Base-by-base conservation (phyloP, 83 land plant genomes). In the Thuja plicata region DNA sequence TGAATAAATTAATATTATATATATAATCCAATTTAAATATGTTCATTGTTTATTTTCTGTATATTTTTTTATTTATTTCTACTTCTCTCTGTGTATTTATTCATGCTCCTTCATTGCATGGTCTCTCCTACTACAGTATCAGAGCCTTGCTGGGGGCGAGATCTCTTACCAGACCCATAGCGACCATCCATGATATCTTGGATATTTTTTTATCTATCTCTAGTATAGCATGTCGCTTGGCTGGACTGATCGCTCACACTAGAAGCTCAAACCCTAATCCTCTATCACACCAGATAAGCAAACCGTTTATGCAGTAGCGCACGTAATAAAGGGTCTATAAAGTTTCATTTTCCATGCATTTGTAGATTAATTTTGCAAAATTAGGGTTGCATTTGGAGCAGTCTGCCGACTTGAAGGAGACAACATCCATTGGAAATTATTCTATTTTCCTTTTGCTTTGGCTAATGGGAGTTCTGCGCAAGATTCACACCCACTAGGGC, bases 161-260 rank as follows among this genome's bases (percentile, higher is more conserved):
- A 76, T 16, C 97, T 88, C 88, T 95, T 95, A 1, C 97, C 97
- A 88, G 90, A 87, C 48, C 80, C 92, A 89, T 91, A 93, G 60
- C 94, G 34, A 83, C 85, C 52, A 8, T 45, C 85, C 85, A 83
- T 83, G n/a, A n/a, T n/a, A 82, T 21, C 85, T n/a, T 24, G 1
- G 2, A 43, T 43, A 43, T 2, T 19, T 7, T 21, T 34, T 0
- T 2, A 5, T 24, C 7, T 79, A 40, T 3, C 46, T 80, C 46
- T 1, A 1, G 46, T 19, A 13, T 38, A 7, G 0, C 8, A 43
- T 6, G 48, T 8, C 48, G 19, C 27, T 10, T 8, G 41, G 48
- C 45, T 40, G n/a, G 17, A 37, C 30, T 8, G 10, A 80, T 8
- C 46, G 83, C 27, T n/a, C 71, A 66, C 5, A 16, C 27, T 1